Conservation (phyloP, 345 rosid genomes). For the Syzygium grande region DNA sequence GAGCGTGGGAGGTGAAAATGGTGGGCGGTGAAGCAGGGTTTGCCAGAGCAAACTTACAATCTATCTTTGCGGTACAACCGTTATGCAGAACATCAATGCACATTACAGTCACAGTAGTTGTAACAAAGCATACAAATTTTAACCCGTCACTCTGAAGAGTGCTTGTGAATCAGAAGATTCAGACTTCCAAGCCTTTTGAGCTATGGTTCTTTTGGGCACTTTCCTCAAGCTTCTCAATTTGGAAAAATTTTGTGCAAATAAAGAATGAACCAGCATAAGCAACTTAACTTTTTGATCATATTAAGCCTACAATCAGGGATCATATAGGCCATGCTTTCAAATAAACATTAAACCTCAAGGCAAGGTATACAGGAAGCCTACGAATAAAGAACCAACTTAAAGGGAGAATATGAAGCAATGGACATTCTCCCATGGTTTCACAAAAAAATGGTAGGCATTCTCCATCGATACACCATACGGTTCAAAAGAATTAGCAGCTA, state of each 20-base stretch:
- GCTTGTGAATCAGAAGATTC: neutral
- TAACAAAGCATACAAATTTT: neutral
- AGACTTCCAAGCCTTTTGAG: neutral
- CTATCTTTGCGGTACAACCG: neutral
- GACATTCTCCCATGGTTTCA: neutral
- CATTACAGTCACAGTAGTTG: neutral
- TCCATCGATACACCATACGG: neutral
- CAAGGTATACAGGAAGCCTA: neutral
- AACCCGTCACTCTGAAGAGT: neutral
- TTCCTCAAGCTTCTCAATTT: neutral
- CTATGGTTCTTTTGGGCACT: neutral
- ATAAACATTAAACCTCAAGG: neutral
- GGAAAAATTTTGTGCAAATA: neutral
- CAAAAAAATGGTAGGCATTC: neutral
- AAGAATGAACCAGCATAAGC: neutral
- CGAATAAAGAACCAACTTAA: neutral
- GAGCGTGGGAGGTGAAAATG: neutral
- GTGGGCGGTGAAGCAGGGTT: neutral
- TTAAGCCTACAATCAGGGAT: neutral
- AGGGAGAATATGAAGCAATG: neutral
- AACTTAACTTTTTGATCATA: neutral
- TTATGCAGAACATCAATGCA: neutral
- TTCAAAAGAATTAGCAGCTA: neutral
- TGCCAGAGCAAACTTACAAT: neutral
- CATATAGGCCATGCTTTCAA: neutral